Conservation (phyloP, 2,329 filamentous ascomycete species). For the Fusarium sp. region DNA sequence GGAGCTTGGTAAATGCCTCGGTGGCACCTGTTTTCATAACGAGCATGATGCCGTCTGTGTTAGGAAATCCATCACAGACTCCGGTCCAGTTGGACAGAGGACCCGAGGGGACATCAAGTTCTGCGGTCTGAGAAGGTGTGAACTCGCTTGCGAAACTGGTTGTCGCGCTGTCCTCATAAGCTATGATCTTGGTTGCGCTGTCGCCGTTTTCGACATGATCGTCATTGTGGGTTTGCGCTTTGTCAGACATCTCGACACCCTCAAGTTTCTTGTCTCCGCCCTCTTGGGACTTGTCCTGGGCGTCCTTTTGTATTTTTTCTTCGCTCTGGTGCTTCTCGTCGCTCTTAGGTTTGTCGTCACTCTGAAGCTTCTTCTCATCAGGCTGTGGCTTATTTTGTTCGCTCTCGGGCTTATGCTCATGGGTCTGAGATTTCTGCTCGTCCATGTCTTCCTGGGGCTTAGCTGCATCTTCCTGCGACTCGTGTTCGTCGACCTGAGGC, state of each 20-base stretch:
- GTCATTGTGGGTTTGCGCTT: constrained; percentile 14
- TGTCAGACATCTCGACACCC: neutral
- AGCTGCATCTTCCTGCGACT: neutral
- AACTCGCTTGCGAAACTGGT: constrained; percentile 11
- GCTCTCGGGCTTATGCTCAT: constrained; percentile 3
- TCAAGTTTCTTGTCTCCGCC: constrained; percentile 6
- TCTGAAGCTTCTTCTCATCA: neutral
- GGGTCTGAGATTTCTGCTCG: neutral
- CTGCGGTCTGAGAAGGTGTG: constrained; percentile 20
- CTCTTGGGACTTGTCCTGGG: constrained; percentile 40
- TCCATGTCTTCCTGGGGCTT: neutral
- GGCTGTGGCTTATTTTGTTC: constrained; percentile 10
- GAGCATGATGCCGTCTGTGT: constrained; percentile 61
- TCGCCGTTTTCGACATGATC: constrained; percentile 14
- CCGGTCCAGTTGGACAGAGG: constrained; percentile 30
- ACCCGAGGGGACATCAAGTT: constrained; percentile 27
- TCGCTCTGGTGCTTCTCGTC: constrained; percentile 1
- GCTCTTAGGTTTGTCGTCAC: neutral
- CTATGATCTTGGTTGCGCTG: constrained; percentile 9
- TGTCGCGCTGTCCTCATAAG: neutral
- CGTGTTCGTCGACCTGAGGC: constrained; percentile 2
- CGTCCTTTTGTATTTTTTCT: constrained; percentile 16
- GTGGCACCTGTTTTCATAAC: constrained; percentile 72
- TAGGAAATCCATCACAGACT: constrained; percentile 59
- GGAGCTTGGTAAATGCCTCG: constrained; percentile 66